Conservation (phyloP, 2,329 filamentous ascomycete species). For the Neodidymelliopsis sp. region DNA sequence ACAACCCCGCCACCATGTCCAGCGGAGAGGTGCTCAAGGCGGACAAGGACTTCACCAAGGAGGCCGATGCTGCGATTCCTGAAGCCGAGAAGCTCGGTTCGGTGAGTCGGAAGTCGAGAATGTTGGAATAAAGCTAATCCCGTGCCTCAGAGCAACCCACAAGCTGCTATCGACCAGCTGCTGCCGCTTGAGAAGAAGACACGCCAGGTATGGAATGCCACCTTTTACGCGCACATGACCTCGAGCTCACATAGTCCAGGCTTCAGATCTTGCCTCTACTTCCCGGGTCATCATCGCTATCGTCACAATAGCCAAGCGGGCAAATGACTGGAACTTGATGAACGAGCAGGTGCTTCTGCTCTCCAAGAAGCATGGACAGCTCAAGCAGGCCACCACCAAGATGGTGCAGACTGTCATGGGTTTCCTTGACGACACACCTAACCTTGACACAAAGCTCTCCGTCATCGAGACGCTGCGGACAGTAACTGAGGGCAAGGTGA, state of each 20-base stretch:
- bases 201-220: conserved; percentile 72
- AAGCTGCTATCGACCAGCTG: conserved; percentile 92
- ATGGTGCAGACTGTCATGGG: conserved; percentile 98
- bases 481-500: conserved; percentile 93
- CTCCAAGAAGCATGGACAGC: conserved; percentile 99
- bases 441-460: conserved; percentile 84
- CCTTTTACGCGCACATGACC: conserved; percentile 14
- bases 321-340: conserved; percentile 90
- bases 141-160: conserved; percentile 70
- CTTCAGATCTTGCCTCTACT: conserved; percentile 94
- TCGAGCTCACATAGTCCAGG: conserved; percentile 60
- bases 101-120: conserved; percentile 57
- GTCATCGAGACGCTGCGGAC: conserved; percentile 95
- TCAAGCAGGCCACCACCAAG: conserved; percentile 98
- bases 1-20: conserved; percentile 68
- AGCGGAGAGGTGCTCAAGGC: conserved; percentile 82
- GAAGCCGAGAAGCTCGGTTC: conserved; percentile 90
- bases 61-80: conserved; percentile 89
- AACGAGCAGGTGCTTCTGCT: conserved; percentile 96
- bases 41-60: conserved; percentile 98
- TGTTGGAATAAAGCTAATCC: conserved; percentile 28
- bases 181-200: conserved; percentile 93
- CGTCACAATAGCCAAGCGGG: conserved; percentile 92
- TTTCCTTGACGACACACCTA: conserved; percentile 87
- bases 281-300: conserved; percentile 87